Conservation (phyloP, 495 filamentous ascomycete genomes). For the Cladorrhinum samala region DNA sequence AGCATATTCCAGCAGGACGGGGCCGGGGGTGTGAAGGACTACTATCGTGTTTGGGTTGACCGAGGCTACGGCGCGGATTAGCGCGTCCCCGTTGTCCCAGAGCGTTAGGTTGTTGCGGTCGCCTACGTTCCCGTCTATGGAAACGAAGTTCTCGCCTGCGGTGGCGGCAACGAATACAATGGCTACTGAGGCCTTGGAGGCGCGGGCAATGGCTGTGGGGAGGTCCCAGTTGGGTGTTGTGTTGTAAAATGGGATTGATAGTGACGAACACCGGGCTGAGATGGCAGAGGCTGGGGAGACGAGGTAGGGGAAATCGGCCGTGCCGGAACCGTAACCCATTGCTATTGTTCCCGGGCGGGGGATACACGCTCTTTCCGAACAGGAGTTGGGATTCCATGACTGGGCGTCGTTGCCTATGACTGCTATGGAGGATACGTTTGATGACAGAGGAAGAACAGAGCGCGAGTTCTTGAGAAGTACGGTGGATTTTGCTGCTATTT, state of each 20-base stretch:
- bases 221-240: conserved; percentile 33
- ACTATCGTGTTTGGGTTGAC: conserved; percentile 50
- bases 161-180: conserved; percentile 54
- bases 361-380: conserved; percentile 43
- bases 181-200: conserved; percentile 36
- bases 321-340: conserved; percentile 53
- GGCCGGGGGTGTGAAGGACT: conserved; percentile 49
- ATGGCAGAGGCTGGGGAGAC: conserved; percentile 52
- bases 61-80: conserved; percentile 45
- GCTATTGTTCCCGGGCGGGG: conserved; percentile 42
- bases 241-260: conserved; percentile 26
- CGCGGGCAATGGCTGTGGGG: conserved; percentile 27
- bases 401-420: conserved; percentile 61
- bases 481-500: conserved; percentile 51
- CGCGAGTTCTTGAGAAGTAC: conserved; percentile 59
- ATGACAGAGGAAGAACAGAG: conserved; percentile 43
- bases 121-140: conserved; percentile 51
- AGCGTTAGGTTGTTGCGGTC: conserved; percentile 47
- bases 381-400: conserved; percentile 41
- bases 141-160: conserved; percentile 51
- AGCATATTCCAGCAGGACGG: conserved; percentile 41
- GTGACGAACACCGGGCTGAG: conserved; percentile 27
- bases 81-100: conserved; percentile 46
- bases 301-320: conserved; percentile 63
- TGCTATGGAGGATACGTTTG: conserved; percentile 45